Conservation (phyloP, 179 eudicot species). For the Dionaea muscipula region DNA sequence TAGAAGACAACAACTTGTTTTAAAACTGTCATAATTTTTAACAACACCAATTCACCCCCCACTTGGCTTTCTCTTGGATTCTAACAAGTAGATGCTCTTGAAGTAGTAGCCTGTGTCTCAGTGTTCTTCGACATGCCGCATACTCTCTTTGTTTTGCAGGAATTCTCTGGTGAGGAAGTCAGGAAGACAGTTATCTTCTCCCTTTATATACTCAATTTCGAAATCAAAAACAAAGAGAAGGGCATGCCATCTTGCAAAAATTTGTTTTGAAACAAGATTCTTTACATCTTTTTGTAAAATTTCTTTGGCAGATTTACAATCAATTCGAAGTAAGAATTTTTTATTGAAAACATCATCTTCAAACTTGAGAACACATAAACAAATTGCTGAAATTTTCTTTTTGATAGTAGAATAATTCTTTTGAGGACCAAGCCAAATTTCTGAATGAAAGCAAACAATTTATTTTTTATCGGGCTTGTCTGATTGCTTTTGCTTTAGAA, state of each 20-base stretch:
- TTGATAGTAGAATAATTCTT: neutral
- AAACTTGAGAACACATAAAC: neutral
- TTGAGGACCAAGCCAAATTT: neutral
- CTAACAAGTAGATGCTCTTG: too few species aligned
- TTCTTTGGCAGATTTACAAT: slow-evolving; percentile 6
- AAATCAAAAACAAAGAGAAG: too few species aligned
- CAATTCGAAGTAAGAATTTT: neutral
- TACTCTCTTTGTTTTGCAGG: too few species aligned
- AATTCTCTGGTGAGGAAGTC: too few species aligned
- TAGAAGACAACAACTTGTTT: too few species aligned
- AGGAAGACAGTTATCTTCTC: too few species aligned
- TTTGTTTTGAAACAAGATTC: slow-evolving; percentile 7
- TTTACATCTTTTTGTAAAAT: slow-evolving; percentile 10
- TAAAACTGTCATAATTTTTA: too few species aligned
- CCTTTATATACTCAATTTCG: too few species aligned
- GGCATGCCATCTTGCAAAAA: slow-evolving; percentile 9
- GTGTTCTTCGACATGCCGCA: too few species aligned
- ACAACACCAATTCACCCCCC: too few species aligned
- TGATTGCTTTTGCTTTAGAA: neutral
- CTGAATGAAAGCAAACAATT: neutral
- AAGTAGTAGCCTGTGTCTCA: too few species aligned
- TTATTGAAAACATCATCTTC: neutral
- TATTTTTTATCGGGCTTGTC: neutral
- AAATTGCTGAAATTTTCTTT: neutral
- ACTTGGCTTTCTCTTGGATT: too few species aligned